Evolutionary conservation across 75 land plant genomes (phyloP).

Genomic region (Sequoiadendron giganteum): DNA sequence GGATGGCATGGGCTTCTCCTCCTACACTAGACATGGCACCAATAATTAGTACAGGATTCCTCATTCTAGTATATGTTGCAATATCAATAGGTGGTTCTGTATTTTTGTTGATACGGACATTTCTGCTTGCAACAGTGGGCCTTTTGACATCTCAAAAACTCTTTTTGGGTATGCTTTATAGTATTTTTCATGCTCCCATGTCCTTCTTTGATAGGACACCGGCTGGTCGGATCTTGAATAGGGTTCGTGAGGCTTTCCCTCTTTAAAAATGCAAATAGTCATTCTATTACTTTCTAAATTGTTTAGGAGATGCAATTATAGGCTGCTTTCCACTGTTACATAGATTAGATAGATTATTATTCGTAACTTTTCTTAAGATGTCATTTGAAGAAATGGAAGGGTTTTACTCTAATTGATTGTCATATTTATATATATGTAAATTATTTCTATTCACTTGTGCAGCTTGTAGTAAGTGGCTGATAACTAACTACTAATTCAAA

Average conservation of each 20-base stretch:
- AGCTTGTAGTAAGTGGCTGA: not conserved
- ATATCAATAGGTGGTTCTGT: conserved; percentile 77
- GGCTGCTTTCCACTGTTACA: not conserved
- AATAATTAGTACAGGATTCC: conserved; percentile 21
- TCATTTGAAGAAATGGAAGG: too few relatives aligned
- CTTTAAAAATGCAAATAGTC: not conserved
- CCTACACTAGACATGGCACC: conserved; percentile 35
- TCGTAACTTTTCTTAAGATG: not conserved
- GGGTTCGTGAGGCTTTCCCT: conserved; percentile 47
- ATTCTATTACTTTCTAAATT: not conserved
- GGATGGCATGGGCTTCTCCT: conserved; percentile 98
- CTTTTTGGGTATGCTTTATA: conserved; percentile 60
- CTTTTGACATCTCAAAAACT: conserved; percentile 69
- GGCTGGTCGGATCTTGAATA: conserved; percentile 81
- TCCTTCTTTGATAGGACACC: conserved; percentile 95
- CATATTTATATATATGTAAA: not conserved
- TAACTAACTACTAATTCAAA: not conserved
- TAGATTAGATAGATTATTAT: not conserved
- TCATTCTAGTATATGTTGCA: conserved; percentile 62
- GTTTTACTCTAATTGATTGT: not conserved
- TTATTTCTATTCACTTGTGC: not conserved
- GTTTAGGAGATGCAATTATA: not conserved
- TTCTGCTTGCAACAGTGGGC: conserved; percentile 56
- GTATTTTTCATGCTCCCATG: conserved; percentile 83
- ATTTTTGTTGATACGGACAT: conserved; percentile 67